A percentile compares a stretch with the other conserved stretches of the same genome.
These are phyloP conservation scores for Suillus brevipes DNA, from an alignment of 768 basidiomycete species.

Conservation along the genomic window DNA sequence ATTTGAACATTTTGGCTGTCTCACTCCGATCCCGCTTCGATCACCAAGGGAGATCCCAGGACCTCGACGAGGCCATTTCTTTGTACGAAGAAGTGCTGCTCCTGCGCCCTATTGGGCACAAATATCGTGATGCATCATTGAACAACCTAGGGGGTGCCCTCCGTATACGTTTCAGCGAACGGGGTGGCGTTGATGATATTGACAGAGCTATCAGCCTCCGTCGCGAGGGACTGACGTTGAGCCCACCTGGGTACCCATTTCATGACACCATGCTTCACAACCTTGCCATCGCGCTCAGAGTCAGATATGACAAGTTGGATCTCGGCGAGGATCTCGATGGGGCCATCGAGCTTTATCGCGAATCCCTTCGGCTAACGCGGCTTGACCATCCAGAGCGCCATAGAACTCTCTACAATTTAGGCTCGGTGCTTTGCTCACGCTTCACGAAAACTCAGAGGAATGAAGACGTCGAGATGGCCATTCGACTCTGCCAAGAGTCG, in stretches of 20 bases:
- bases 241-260: not conserved
- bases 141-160: not conserved
- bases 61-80: not conserved
- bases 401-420: not conserved
- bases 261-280: not conserved
- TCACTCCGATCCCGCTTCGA: not conserved
- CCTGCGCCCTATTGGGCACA: not conserved
- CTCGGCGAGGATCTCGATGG: not conserved
- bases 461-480: not conserved
- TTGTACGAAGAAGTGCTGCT: not conserved
- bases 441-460: not conserved
- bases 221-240: not conserved
- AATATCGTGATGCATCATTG: accelerated
- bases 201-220: not conserved
- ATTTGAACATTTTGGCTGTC: not conserved
- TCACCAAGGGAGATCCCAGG: not conserved
- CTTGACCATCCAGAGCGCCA: not conserved
- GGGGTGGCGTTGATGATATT: too few relatives aligned
- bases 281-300: not conserved
- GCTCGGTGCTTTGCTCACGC: not conserved
- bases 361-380: not conserved
- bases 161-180: accelerated
- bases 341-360: not conserved
- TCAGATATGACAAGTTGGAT: not conserved
- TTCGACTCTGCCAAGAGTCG: not conserved